Evolutionary conservation across 805 yeast genomes (phyloP).

Genomic region (Spathaspora girioi): DNA sequence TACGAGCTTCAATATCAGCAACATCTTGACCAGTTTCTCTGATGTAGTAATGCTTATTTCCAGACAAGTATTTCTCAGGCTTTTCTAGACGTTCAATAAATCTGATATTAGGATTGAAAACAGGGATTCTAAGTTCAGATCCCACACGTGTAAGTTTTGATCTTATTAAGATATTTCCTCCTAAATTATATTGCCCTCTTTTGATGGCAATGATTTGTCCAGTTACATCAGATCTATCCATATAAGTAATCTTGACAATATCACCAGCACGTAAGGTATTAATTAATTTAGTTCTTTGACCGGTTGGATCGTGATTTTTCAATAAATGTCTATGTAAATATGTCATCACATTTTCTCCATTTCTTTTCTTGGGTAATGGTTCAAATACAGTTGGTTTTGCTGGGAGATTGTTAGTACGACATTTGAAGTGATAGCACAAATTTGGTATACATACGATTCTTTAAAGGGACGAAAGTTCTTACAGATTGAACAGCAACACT

Average conservation of each 20-base stretch:
- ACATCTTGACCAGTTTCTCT: slow-evolving; percentile 75
- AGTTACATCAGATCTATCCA: slow-evolving; percentile 61
- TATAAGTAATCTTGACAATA: slow-evolving; percentile 69
- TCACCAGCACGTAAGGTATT: slow-evolving; percentile 73
- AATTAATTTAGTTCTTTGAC: slow-evolving; percentile 36
- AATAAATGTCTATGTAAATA: slow-evolving; percentile 50
- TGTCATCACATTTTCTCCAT: slow-evolving; percentile 42
- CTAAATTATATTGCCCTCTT: slow-evolving; percentile 55
- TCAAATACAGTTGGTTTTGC: slow-evolving; percentile 39
- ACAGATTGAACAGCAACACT: slow-evolving; percentile 1
- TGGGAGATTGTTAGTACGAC: background rate
- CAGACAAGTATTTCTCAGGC: slow-evolving; percentile 64
- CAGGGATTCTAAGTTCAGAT: slow-evolving; percentile 76
- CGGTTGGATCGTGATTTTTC: slow-evolving; percentile 65
- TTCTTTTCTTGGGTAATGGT: slow-evolving; percentile 48
- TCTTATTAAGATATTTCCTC: slow-evolving; percentile 75
- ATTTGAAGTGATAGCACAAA: background rate
- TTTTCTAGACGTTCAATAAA: slow-evolving; percentile 75
- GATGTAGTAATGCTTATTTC: slow-evolving; percentile 88
- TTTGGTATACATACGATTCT: slow-evolving; percentile 1
- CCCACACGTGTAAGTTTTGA: slow-evolving; percentile 81
- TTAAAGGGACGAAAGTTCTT: slow-evolving; percentile 3
- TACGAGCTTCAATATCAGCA: slow-evolving; percentile 54
- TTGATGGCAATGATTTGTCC: slow-evolving; percentile 81
- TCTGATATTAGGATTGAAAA: slow-evolving; percentile 75